These are phyloP conservation scores for Russula sp. DNA, from an alignment of 768 basidiomycete species.

Conservation along the genomic window DNA sequence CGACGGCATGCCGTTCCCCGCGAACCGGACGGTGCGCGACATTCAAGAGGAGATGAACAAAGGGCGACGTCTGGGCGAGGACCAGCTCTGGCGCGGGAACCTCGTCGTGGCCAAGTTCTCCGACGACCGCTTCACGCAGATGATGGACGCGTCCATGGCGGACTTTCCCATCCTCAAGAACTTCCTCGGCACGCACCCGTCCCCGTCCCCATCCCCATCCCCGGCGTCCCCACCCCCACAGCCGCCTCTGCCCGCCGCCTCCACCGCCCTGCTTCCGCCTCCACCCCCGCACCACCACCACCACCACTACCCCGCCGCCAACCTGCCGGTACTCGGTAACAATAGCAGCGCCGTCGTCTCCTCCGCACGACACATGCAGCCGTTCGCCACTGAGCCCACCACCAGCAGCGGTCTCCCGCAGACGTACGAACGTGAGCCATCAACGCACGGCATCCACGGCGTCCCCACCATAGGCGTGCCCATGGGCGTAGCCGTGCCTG, in stretches of 20 bases:
- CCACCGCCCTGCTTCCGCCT: not conserved
- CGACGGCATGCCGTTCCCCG: slow-evolving; percentile 74
- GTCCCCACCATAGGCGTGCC: not conserved
- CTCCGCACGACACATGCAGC: not conserved
- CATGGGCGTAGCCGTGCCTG: not conserved
- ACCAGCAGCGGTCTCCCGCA: not conserved
- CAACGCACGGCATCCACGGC: not conserved
- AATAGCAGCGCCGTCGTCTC: not conserved
- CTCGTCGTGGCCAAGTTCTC: slow-evolving; percentile 67
- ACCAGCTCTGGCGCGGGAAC: slow-evolving; percentile 71
- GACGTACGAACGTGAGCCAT: slow-evolving; percentile 4
- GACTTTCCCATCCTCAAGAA: slow-evolving; percentile 80
- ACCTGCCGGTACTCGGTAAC: not conserved
- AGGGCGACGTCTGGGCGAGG: slow-evolving; percentile 44
- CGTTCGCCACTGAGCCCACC: not conserved
- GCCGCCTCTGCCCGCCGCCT: not conserved
- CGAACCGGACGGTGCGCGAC: slow-evolving; percentile 69
- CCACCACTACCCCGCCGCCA: not conserved
- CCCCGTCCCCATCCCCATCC: slow-evolving; percentile 30
- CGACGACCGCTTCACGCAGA: slow-evolving; percentile 38
- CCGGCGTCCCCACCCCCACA: not conserved
- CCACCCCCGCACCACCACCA: too few relatives aligned
- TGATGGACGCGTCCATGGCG: slow-evolving; percentile 74
- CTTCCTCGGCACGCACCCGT: slow-evolving; percentile 61
- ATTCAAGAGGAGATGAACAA: slow-evolving; percentile 47